These are phyloP conservation scores for Arachis stenosperma DNA, from an alignment of 306 rosid species.

Conservation along the genomic window DNA sequence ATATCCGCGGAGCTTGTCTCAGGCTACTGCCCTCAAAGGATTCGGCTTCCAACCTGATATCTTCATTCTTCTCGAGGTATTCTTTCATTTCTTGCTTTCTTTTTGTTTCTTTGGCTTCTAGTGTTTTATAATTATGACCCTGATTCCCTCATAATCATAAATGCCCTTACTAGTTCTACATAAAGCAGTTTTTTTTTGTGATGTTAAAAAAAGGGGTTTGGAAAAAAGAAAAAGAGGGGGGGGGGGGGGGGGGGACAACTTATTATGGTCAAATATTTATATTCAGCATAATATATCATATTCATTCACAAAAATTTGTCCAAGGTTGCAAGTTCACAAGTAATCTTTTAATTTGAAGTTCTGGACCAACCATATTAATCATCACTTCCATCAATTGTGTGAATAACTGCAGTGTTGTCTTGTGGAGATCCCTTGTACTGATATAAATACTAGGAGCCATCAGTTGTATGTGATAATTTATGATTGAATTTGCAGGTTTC, in stretches of 20 bases:
- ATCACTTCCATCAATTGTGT: background rate
- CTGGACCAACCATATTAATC: slow-evolving; percentile 2
- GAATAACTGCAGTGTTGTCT: slow-evolving; percentile 4
- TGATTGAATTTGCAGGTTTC: slow-evolving; percentile 64
- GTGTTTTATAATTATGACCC: background rate
- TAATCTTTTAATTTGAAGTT: slow-evolving; percentile 15
- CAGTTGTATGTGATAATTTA: slow-evolving; percentile 12
- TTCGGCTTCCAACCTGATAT: slow-evolving; percentile 73
- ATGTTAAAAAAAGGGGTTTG: no score
- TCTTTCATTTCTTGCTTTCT: slow-evolving; percentile 21
- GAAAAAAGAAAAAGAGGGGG: no score
- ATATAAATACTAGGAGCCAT: slow-evolving; percentile 1
- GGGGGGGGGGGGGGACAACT: background rate
- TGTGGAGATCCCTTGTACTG: slow-evolving; percentile 17
- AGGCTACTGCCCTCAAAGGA: slow-evolving; percentile 72
- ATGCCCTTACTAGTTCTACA: background rate
- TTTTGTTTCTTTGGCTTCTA: background rate
- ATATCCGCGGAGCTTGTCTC: slow-evolving; percentile 92
- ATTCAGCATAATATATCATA: background rate
- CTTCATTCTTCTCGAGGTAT: slow-evolving; percentile 83
- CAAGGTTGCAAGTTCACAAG: slow-evolving; percentile 10
- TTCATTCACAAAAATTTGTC: background rate
- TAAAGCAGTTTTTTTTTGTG: background rate
- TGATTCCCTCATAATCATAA: no score
- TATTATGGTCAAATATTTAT: slow-evolving; percentile 2